phyloP scores from a whole-genome alignment of 164 flowering plant species.

The Magnolia changhungtana region DNA sequence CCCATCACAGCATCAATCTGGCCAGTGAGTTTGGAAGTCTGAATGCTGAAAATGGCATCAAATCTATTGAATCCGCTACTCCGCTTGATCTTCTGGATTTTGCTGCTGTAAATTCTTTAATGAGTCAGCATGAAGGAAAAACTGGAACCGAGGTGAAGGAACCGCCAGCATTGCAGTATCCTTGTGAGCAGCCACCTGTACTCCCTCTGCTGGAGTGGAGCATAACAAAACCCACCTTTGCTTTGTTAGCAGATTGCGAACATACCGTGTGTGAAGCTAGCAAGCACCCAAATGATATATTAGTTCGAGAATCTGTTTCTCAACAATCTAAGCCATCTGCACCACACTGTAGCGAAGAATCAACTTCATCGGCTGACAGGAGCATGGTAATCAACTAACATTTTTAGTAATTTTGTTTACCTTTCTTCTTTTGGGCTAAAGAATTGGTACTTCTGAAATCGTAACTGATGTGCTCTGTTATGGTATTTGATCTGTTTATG shows the following conservation, averaged over 20 bases:
- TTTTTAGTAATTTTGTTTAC: background rate
- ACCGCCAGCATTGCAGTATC: conserved; percentile 7
- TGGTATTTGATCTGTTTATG: conserved; percentile 1
- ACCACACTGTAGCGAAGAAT: conserved; percentile 16
- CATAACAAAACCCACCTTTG: conserved; percentile 23
- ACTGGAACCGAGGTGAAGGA: conserved; percentile 10
- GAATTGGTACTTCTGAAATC: background rate
- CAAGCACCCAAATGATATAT: conserved; percentile 16
- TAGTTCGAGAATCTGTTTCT: background rate
- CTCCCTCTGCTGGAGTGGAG: conserved; percentile 65
- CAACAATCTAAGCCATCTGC: background rate
- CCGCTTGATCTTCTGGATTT: conserved; percentile 43
- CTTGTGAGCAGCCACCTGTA: conserved; percentile 52
- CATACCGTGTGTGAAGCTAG: conserved; percentile 22
- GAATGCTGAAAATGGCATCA: conserved; percentile 17
- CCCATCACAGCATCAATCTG: conserved; percentile 10
- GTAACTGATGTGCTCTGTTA: conserved; percentile 3
- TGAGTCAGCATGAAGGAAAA: conserved; percentile 21
- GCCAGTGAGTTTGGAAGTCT: conserved; percentile 15
- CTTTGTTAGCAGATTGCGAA: conserved; percentile 24
- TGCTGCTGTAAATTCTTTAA: conserved; percentile 27
- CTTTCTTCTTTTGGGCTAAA: background rate
- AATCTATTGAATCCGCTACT: conserved; percentile 24
- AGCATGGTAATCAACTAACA: conserved; percentile 35
- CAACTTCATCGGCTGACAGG: conserved; percentile 14